Evolutionary conservation across 2,329 filamentous ascomycete genomes (phyloP).

Genomic region (Immersiporthe knoxdaviesiana): DNA sequence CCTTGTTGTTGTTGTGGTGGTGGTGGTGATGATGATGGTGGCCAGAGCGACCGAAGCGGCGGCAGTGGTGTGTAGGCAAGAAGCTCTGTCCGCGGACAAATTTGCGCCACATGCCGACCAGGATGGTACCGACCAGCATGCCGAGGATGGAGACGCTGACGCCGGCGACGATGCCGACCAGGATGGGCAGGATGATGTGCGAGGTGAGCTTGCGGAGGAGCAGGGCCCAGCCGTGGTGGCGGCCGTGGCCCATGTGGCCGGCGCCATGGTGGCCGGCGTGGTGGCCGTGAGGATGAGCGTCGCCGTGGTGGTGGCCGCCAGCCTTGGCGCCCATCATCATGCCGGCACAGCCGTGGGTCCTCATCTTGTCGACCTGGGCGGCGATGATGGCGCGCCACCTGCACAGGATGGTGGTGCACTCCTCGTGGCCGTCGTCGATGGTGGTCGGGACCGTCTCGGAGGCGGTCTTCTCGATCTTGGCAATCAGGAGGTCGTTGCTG

Average conservation of each 20-base stretch:
- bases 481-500: slow-evolving; percentile 58
- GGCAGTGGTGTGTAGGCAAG: slow-evolving; percentile 38
- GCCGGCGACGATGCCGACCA: slow-evolving; percentile 71
- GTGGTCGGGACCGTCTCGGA: slow-evolving; percentile 32
- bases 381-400: slow-evolving; percentile 57
- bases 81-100: slow-evolving; percentile 50
- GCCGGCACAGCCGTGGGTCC: slow-evolving; percentile 46
- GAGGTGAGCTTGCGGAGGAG: slow-evolving; percentile 60
- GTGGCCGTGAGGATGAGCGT: slow-evolving; percentile 26
- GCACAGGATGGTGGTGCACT: slow-evolving; percentile 55
- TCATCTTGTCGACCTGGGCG: slow-evolving; percentile 45
- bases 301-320: slow-evolving; percentile 12
- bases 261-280: slow-evolving; percentile 34
- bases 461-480: slow-evolving; percentile 46
- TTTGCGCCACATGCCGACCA: slow-evolving; percentile 62
- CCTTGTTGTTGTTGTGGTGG: slow-evolving; percentile 36
- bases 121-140: slow-evolving; percentile 66
- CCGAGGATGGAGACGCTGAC: slow-evolving; percentile 62
- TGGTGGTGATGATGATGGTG: slow-evolving; percentile 22
- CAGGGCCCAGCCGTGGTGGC: slow-evolving; percentile 45
- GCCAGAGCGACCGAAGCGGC: slow-evolving; percentile 35
- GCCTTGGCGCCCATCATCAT: slow-evolving; percentile 37
- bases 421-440: slow-evolving; percentile 37
- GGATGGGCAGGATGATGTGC: slow-evolving; percentile 68
- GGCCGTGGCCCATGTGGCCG: slow-evolving; percentile 16